Conservation (phyloP, 805 yeast species). For the Yarrowia hollandica region DNA sequence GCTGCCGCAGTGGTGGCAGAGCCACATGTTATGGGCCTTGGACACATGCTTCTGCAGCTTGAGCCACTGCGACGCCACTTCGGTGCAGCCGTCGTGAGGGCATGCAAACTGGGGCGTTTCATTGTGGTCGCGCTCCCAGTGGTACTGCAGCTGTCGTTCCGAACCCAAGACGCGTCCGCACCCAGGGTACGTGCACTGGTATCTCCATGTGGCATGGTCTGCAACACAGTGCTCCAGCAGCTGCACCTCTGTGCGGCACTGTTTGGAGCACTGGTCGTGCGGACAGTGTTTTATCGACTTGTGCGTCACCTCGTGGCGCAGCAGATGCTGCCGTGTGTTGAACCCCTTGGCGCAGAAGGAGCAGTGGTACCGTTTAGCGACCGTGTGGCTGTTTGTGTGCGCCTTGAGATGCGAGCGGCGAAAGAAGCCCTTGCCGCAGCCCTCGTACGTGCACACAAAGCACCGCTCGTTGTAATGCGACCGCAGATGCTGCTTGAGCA, state of each 20-base stretch:
- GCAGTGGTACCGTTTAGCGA: conserved; percentile 71
- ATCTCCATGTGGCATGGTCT: not conserved
- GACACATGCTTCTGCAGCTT: conserved; percentile 70
- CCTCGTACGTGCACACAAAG: conserved; percentile 54
- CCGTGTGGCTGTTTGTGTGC: conserved; percentile 66
- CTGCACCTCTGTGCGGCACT: conserved; percentile 12
- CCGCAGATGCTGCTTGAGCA: conserved; percentile 77
- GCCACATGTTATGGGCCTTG: conserved; percentile 51
- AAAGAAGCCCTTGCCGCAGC: conserved; percentile 65
- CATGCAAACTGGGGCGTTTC: conserved; percentile 56
- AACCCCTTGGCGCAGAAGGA: conserved; percentile 78
- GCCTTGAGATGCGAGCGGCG: conserved; percentile 79
- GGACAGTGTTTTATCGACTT: conserved; percentile 44
- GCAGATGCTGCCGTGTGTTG: conserved; percentile 74
- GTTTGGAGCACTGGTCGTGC: not conserved
- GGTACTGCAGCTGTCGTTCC: conserved; percentile 8
- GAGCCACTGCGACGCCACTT: conserved; percentile 71
- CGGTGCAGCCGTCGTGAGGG: conserved; percentile 55
- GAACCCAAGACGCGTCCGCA: not conserved
- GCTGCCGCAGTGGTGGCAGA: conserved; percentile 4
- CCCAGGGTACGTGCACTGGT: not conserved
- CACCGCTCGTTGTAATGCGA: conserved; percentile 80
- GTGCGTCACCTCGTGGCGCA: conserved; percentile 82
- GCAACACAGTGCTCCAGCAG: conserved; percentile 3
- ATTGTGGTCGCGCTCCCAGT: conserved; percentile 4